These are phyloP conservation scores for Guadua angustifolia DNA, from an alignment of 176 grass and related monocot genomes.

Conservation along the genomic window DNA sequence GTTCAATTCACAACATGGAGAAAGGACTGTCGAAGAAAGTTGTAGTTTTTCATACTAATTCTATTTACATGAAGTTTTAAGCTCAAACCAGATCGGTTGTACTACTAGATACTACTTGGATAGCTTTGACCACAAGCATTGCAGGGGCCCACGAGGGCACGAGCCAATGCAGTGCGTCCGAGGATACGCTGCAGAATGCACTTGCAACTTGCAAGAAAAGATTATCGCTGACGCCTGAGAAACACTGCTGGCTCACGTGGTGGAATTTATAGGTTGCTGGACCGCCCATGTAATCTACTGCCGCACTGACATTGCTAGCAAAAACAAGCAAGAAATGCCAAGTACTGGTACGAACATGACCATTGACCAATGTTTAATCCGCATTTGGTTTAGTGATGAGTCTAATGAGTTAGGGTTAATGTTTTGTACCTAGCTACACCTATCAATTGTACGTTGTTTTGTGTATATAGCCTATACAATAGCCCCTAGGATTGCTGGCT, in stretches of 20 bases:
- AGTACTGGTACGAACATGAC: background rate
- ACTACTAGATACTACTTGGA: background rate
- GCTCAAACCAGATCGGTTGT: background rate
- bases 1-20: no score
- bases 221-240: background rate
- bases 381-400: background rate
- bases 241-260: background rate
- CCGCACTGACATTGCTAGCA: background rate
- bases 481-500: no score
- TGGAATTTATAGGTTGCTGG: conserved; percentile 37
- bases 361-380: background rate
- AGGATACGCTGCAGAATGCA: background rate
- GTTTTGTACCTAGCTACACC: background rate
- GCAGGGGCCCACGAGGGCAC: background rate
- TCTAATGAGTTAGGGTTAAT: background rate
- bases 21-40: background rate
- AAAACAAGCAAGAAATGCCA: background rate
- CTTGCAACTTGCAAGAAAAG: background rate
- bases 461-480: no score
- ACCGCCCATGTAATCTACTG: background rate
- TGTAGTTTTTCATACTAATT: background rate
- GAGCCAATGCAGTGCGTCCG: background rate
- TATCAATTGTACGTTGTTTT: background rate
- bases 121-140: background rate
- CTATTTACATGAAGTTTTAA: background rate